A percentile compares a stretch with the other conserved stretches of the same genome.
phyloP scores from a whole-genome alignment of 202 grass and related monocot genomes.

The Setaria italica region DNA sequence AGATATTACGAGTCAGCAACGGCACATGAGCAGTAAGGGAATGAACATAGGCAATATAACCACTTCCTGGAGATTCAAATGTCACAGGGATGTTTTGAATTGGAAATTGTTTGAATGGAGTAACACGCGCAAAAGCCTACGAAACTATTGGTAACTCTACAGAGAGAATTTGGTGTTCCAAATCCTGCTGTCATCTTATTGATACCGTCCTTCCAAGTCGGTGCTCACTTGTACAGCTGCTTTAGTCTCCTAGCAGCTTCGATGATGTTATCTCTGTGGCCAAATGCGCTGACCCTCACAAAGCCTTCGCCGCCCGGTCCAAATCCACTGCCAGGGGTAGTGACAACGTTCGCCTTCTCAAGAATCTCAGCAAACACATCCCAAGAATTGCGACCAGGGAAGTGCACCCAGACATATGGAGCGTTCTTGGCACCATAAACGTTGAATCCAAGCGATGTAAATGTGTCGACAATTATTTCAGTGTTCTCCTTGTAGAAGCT shows the following conservation, averaged over 20 bases:
- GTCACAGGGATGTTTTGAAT: constrained; percentile 27
- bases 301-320: constrained; percentile 87
- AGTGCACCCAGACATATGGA: constrained; percentile 96
- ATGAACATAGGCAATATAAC: not conserved
- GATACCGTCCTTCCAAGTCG: not conserved
- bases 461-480: constrained; percentile 81
- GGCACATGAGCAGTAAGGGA: not conserved
- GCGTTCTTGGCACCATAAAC: constrained; percentile 93
- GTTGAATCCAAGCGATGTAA: constrained; percentile 80
- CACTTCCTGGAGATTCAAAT: not conserved
- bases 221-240: constrained; percentile 51
- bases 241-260: constrained; percentile 59
- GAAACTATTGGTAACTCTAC: not conserved
- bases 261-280: constrained; percentile 60
- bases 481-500: constrained; percentile 97
- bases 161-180: not conserved
- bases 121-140: not conserved
- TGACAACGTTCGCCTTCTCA: constrained; percentile 85
- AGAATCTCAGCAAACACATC: constrained; percentile 86
- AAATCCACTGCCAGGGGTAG: constrained; percentile 91
- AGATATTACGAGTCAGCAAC: not conserved
- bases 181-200: constrained; percentile 37
- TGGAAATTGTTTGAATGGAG: constrained; percentile 9
- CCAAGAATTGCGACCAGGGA: constrained; percentile 87
- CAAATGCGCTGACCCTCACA: constrained; percentile 89